phyloP scores from a whole-genome alignment of 768 basidiomycete species.

The Hericium rajendrae region DNA sequence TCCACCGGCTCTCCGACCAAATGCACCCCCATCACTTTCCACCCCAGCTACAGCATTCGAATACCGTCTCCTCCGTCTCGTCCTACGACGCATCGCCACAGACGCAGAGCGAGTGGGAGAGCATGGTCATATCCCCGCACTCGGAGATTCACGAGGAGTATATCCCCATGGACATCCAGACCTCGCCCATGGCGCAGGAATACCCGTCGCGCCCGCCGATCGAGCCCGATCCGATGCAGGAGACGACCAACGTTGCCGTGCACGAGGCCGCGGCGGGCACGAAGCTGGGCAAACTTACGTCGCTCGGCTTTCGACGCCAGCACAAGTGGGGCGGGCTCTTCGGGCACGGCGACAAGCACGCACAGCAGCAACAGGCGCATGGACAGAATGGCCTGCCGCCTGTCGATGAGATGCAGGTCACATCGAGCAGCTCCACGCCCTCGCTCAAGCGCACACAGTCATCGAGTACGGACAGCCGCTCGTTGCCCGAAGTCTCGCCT shows the following conservation, averaged over 20 bases:
- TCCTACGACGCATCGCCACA: slow-evolving; percentile 12
- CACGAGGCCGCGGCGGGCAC: slow-evolving; percentile 30
- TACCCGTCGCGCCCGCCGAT: slow-evolving; percentile 35
- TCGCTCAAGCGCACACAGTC: slow-evolving; percentile 76
- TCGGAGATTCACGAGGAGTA: slow-evolving; percentile 36
- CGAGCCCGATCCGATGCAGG: slow-evolving; percentile 28
- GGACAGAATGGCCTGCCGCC: slow-evolving; percentile 42
- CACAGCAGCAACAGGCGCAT: slow-evolving; percentile 28
- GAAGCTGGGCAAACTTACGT: slow-evolving; percentile 49
- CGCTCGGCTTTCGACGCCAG: slow-evolving; percentile 62
- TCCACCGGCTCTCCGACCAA: background rate
- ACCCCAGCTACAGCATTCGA: slow-evolving; percentile 11
- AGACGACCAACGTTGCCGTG: slow-evolving; percentile 26
- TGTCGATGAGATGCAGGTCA: slow-evolving; percentile 58
- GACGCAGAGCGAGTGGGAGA: slow-evolving; percentile 31
- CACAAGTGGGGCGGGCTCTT: slow-evolving; percentile 62
- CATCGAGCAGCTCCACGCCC: slow-evolving; percentile 42
- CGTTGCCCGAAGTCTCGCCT: slow-evolving; percentile 43
- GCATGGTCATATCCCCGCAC: slow-evolving; percentile 54
- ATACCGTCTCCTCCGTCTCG: slow-evolving; percentile 9
- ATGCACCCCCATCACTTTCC: slow-evolving; percentile 9
- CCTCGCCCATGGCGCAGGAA: slow-evolving; percentile 44
- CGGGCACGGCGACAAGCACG: slow-evolving; percentile 54
- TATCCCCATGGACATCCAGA: slow-evolving; percentile 37
- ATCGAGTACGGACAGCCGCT: slow-evolving; percentile 60